Evolutionary conservation across 139 green algal genomes (phyloP), one percentile per base, ranked within the genome.

Genomic region (Chloropicon primus): DNA sequence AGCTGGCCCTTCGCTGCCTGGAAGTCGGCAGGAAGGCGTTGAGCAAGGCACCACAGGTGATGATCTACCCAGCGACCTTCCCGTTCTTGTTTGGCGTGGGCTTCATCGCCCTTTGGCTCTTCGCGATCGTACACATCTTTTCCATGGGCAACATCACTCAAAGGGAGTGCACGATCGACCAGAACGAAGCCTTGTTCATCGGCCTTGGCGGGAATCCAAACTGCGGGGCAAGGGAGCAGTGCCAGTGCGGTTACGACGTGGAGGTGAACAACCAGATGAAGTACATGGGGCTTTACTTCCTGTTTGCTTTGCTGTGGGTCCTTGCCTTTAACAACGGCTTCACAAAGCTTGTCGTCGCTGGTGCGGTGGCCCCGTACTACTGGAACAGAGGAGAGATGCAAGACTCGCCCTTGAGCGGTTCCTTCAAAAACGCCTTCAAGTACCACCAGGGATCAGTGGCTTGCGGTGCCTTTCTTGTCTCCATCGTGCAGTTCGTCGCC

Each of bases 391-490:
- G 73, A 24, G 28, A 27, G 5, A 27, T 27, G 21, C 25, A 76
- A 21, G 10, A 76, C 25, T 53, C n/a, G 21, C 73, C 73, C 21
- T 2, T 76, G 2, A 21, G 27, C 2, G 28, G 23, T 21, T 27
- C 73, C 21, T 25, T 76, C 25, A 28, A 28, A 2, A 28, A 27
- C 2, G 28, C 73, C 25, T 27, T 76, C 21, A 54, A 28, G 25
- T 76, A 28, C 25, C 73, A 76, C 73, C 73, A 54, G 21, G 73
- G 73, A n/a, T 76, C 73, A 27, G 73, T 76, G 2, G 73, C 73
- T 2, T 28, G 27, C 2, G 73, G 73, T 25, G 27, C 73, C 73
- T 76, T 76, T 5, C 27, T 76, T 25, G 17, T 76, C 21, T 27
- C 73, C 25, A 21, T 76, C 73, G 41, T 76, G 24, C 28, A 27